A percentile compares a stretch with the other conserved stretches of the same genome.
These are phyloP conservation scores for Prosopis cineraria DNA, from an alignment of 306 rosid genomes.

Conservation along the genomic window DNA sequence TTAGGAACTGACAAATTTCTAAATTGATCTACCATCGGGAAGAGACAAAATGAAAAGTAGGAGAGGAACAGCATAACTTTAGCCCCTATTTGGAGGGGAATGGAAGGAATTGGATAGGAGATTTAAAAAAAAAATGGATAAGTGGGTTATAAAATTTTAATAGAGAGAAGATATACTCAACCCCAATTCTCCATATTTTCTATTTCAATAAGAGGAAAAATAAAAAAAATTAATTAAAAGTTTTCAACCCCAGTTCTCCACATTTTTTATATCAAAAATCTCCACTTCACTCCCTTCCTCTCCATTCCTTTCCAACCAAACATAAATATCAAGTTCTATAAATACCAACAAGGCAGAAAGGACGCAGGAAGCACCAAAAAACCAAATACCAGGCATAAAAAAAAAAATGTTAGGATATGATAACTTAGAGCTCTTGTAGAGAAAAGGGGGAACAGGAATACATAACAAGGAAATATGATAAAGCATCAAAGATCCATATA, in stretches of 20 bases:
- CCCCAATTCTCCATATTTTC: too few relatives aligned
- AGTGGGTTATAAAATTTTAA: too few relatives aligned
- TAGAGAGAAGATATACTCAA: too few relatives aligned
- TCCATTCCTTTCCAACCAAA: too few relatives aligned
- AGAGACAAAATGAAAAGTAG: background rate
- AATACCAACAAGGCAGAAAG: background rate
- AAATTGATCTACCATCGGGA: background rate
- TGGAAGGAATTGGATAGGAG: too few relatives aligned
- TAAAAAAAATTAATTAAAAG: too few relatives aligned
- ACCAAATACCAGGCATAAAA: conserved; percentile 5
- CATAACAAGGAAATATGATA: conserved; percentile 1
- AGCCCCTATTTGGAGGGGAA: too few relatives aligned
- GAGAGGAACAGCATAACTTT: background rate
- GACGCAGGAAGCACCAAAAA: conserved; percentile 14
- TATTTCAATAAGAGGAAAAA: too few relatives aligned
- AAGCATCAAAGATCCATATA: background rate
- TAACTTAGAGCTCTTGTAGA: conserved; percentile 9
- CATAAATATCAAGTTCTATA: conserved; percentile 3
- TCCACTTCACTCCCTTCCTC: too few relatives aligned
- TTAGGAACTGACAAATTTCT: background rate
- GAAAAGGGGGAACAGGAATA: background rate
- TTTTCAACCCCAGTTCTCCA: too few relatives aligned
- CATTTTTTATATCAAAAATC: too few relatives aligned
- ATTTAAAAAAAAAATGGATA: too few relatives aligned
- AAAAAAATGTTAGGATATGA: background rate